These are phyloP conservation scores for Pholiota molesta DNA, from an alignment of 768 basidiomycete species.

Conservation along the genomic window DNA sequence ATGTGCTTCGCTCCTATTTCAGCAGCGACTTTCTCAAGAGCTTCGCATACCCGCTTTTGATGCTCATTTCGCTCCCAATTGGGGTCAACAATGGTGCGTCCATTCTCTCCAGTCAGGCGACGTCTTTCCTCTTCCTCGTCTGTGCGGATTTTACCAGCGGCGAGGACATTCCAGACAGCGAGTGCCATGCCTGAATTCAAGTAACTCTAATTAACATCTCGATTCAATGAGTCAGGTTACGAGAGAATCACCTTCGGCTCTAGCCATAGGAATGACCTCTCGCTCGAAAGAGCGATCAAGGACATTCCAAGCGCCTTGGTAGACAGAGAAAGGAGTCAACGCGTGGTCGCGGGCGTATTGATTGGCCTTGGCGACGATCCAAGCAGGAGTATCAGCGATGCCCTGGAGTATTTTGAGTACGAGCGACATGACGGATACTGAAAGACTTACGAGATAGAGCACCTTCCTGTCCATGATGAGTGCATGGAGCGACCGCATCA, in stretches of 20 bases:
- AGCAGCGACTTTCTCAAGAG: constrained; percentile 51
- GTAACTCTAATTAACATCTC: too few relatives aligned
- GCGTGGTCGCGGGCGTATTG: constrained; percentile 51
- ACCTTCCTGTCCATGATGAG: constrained; percentile 6
- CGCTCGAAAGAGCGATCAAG: constrained; percentile 51
- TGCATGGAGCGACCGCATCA: constrained; percentile 39
- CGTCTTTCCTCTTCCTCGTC: constrained; percentile 41
- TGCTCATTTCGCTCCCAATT: constrained; percentile 48
- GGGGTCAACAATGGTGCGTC: constrained; percentile 34
- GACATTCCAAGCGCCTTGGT: constrained; percentile 50
- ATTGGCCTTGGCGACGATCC: constrained; percentile 51
- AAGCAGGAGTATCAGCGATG: constrained; percentile 48
- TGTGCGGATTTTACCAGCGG: constrained; percentile 50
- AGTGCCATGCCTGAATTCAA: constrained; percentile 34
- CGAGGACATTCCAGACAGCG: constrained; percentile 35
- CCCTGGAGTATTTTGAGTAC: too few relatives aligned
- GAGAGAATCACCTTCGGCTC: constrained; percentile 36
- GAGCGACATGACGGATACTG: too few relatives aligned
- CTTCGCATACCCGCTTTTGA: constrained; percentile 43
- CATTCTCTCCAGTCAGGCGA: constrained; percentile 36
- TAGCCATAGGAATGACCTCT: constrained; percentile 53
- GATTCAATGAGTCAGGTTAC: background rate
- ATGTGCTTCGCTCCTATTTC: constrained; percentile 47
- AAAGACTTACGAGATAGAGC: constrained; percentile 2
- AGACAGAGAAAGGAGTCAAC: constrained; percentile 53